Percentiles rank a stretch among this genome's conserved stretches.
These are phyloP conservation scores for Verticillium nubilum DNA, from an alignment of 2,329 filamentous ascomycete genomes.

Conservation along the genomic window DNA sequence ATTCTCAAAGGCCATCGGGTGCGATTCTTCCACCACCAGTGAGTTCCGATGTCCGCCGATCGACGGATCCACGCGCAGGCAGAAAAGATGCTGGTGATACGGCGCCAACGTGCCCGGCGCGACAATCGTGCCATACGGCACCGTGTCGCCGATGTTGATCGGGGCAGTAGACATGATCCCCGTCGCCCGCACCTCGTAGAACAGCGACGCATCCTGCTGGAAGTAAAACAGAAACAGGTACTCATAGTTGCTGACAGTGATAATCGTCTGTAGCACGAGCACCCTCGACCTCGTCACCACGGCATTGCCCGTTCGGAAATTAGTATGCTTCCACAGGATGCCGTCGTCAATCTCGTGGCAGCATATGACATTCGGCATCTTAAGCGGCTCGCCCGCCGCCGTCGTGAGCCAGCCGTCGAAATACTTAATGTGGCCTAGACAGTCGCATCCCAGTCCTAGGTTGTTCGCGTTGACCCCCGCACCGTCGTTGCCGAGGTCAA, in stretches of 20 bases:
- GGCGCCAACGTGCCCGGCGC: conserved; percentile 56
- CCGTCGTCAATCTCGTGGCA: conserved; percentile 43
- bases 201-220: conserved; percentile 41
- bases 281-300: conserved; percentile 53
- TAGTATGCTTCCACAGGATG: conserved; percentile 60
- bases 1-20: conserved; percentile 32
- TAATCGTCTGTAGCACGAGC: conserved; percentile 59
- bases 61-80: conserved; percentile 58
- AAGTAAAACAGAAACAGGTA: conserved; percentile 43
- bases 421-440: conserved; percentile 55
- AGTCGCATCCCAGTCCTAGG: conserved; percentile 60
- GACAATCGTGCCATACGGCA: conserved; percentile 58
- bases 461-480: conserved; percentile 62
- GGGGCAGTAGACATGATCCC: conserved; percentile 41
- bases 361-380: conserved; percentile 27
- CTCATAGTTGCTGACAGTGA: conserved; percentile 63
- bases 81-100: conserved; percentile 65
- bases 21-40: conserved; percentile 32
- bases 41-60: conserved; percentile 56
- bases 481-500: conserved; percentile 65
- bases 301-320: conserved; percentile 54
- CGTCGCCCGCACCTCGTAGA: conserved; percentile 28
- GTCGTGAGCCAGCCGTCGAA: conserved; percentile 27
- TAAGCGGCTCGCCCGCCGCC: conserved; percentile 21
- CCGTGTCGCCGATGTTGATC: conserved; percentile 46